Base-by-base conservation (phyloP, 2,329 filamentous ascomycete genomes). In the Penicillium paneum region DNA sequence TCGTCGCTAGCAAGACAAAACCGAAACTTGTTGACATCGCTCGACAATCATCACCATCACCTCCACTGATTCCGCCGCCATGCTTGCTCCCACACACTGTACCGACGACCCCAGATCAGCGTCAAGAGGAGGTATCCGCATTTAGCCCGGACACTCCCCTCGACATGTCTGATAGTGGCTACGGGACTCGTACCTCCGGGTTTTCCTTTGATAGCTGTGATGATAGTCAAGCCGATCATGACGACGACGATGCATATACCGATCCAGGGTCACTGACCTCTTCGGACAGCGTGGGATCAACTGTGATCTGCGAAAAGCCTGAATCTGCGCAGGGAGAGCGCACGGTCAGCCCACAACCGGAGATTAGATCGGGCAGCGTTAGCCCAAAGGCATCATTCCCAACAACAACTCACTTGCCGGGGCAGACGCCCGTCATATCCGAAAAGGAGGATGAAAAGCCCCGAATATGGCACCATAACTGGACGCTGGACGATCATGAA, bases 141-240 rank as follows among this genome's bases (percentile, higher is more conserved):
- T 74, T 74, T 46, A 74, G 72, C 34, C 72, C 72, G 26, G 72
- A 74, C 26, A 74, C 72, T 1, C 71, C 72, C 8, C 54, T 71
- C 2, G 68, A 71, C 8, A 65, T 70, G 52, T 68, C 68, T 5
- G 71, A 73, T 29, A 71, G 67, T 56, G 71, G 69, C 0, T 73
- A 72, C 56, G 65, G 57, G 8, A 70, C 66, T 3, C 66, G 68
- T 12, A 58, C 64, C 29, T 69, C 65, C 1, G 59, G 62, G 8
- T 65, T 63, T 42, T 71, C 67, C 1, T 56, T 67, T 11, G 57
- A 64, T 3, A 66, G 62, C 21, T 64, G 49, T 19, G 56, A 48
- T 7, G 63, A 61, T 31, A 63, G 60, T 34, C 65, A 66, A 52
- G 67, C 15, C 1, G 43, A 42, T 21, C 28, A 34, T 13, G 50